phyloP scores from a whole-genome alignment of 2,329 filamentous ascomycete genomes.

The Capronia epimyces region DNA sequence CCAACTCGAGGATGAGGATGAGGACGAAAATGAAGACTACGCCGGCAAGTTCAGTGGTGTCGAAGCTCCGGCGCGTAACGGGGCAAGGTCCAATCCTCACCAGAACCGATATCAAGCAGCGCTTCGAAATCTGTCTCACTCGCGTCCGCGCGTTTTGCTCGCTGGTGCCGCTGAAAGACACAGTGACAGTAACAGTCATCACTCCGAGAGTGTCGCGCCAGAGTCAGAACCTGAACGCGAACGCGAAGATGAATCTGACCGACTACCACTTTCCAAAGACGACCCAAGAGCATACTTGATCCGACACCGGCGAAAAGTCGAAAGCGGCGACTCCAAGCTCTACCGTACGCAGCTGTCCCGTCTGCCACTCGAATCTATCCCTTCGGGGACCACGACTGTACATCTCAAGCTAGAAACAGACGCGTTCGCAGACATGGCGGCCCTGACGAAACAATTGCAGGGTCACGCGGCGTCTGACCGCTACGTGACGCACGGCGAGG shows the following conservation, averaged over 20 bases:
- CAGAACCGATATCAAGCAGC: neutral
- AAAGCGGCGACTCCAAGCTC: neutral
- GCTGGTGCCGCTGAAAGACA: neutral
- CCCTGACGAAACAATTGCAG: neutral
- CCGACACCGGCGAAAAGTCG: neutral
- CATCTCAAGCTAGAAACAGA: neutral
- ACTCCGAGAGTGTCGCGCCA: neutral
- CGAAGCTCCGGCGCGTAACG: neutral
- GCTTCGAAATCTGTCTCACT: neutral
- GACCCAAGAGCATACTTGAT: slow-evolving; percentile 1
- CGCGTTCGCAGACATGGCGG: neutral
- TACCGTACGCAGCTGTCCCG: neutral
- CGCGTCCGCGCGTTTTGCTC: no score
- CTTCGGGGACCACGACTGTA: neutral
- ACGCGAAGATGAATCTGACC: no score
- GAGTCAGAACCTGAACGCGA: neutral
- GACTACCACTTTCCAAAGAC: neutral
- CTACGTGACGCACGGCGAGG: neutral
- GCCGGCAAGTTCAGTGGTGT: neutral
- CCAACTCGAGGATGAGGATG: neutral
- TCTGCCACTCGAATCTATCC: neutral
- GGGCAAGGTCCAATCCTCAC: neutral
- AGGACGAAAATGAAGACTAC: neutral
- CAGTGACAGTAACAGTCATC: neutral
- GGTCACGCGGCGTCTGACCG: neutral